Evolutionary conservation across 306 rosid species (phyloP), one percentile per base, ranked within the genome.

Genomic region (Vigna reflexopilosa): DNA sequence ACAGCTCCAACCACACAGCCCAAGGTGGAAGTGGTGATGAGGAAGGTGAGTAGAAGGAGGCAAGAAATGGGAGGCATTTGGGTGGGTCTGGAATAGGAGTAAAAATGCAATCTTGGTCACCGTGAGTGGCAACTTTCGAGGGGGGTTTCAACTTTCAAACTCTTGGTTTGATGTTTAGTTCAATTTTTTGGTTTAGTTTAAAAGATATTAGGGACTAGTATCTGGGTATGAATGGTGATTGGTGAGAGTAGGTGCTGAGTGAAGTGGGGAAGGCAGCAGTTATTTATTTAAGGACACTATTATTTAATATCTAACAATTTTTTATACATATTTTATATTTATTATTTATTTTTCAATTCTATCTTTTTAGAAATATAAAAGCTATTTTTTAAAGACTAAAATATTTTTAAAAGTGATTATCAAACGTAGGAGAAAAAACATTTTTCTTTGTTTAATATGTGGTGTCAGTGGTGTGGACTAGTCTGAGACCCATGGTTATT

Each of bases 51-150:
- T 48, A 67, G 1, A 34, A 70, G 4, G 68, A 73, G 65, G 80
- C 42, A 30, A 72, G 48, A 83, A 80, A 71, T 76, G 57, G 85
- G 75, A 76, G 84, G 72, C 96, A 90, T 94, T 85, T 73, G 58
- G 42, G 19, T 44, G 84, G 64, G 44, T 76, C 48, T 72, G 30
- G 73, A 67, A 76, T 73, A 14, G 57, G 40, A 32, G 68, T 12
- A 19, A n/a, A 59, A 71, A 54, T 7, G 45, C 9, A 75, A 57
- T 4, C 45, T 75, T 67, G 72, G 34, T 6, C 22, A 5, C 50
- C 42, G 24, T 48, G 20, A 17, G 56, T 64, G 50, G 22, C 16
- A 47, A 28, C 40, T 84, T 65, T 64, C n/a, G 54, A 19, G 47
- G 59, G 62, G 67, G 77, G 6, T 51, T 80, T 63, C 16, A 12